Conservation (phyloP, 805 yeast species). For the Yamadazyma scolyti region DNA sequence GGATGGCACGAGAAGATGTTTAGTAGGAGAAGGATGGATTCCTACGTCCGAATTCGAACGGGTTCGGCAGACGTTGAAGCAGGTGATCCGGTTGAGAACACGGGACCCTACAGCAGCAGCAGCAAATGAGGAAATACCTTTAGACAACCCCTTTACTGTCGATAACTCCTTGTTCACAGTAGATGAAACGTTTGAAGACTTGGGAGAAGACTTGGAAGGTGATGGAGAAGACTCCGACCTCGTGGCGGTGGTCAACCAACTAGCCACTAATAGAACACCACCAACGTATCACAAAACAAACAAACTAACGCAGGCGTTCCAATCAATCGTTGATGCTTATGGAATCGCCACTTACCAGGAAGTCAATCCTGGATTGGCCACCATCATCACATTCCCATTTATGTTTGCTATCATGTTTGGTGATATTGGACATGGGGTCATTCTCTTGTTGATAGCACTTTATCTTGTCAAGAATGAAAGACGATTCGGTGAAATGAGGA, state of each 20-base stretch:
- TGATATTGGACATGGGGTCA: slow-evolving; percentile 75
- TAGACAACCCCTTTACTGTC: not conserved
- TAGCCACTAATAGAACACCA: slow-evolving; percentile 63
- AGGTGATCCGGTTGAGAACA: slow-evolving; percentile 38
- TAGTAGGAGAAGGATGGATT: slow-evolving; percentile 74
- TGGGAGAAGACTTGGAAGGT: slow-evolving; percentile 15
- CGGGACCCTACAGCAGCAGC: slow-evolving; percentile 5
- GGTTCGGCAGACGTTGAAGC: slow-evolving; percentile 37
- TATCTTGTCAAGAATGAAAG: slow-evolving; percentile 54
- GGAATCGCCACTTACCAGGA: slow-evolving; percentile 75
- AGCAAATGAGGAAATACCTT: not conserved
- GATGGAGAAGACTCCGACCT: slow-evolving; percentile 17
- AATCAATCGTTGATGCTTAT: slow-evolving; percentile 70
- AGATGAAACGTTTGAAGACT: slow-evolving; percentile 18
- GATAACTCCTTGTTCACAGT: slow-evolving; percentile 22
- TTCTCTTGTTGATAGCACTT: slow-evolving; percentile 54
- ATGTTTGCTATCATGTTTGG: slow-evolving; percentile 86
- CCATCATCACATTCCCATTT: slow-evolving; percentile 73
- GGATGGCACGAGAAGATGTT: slow-evolving; percentile 62
- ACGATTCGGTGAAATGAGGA: slow-evolving; percentile 46
- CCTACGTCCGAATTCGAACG: slow-evolving; percentile 49
- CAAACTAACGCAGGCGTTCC: slow-evolving; percentile 67
- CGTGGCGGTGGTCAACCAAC: slow-evolving; percentile 50
- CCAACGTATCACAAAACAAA: slow-evolving; percentile 70
- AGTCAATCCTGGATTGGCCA: slow-evolving; percentile 72